Evolutionary conservation across 495 filamentous ascomycete genomes (phyloP).

Genomic region (Xylaria castorea): DNA sequence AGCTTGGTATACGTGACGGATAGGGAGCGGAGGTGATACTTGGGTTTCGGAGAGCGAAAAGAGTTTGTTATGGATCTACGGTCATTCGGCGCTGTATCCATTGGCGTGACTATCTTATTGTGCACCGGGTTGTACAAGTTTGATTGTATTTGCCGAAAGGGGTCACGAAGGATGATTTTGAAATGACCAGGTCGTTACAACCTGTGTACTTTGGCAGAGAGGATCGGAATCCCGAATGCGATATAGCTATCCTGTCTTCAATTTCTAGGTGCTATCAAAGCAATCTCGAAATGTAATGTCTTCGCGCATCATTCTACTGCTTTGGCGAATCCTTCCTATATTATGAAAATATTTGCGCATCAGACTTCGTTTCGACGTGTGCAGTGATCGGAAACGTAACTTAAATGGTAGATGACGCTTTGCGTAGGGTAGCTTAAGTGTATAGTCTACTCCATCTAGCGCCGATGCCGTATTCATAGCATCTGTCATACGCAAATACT

Average conservation of each 20-base stretch:
- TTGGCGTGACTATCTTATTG: background rate
- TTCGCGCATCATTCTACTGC: background rate
- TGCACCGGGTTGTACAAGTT: conserved; percentile 36
- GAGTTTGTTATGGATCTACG: background rate
- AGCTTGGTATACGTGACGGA: background rate
- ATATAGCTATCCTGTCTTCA: background rate
- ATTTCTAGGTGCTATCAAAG: background rate
- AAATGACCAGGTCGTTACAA: background rate
- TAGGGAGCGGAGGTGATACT: background rate
- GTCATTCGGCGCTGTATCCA: background rate
- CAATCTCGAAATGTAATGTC: conserved; percentile 1
- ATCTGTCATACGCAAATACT: background rate
- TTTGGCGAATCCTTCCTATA: background rate
- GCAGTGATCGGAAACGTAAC: background rate
- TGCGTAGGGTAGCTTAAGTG: background rate
- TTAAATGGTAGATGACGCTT: background rate
- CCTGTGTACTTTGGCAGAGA: background rate
- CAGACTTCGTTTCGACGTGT: background rate
- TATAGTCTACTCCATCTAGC: background rate
- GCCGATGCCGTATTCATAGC: background rate
- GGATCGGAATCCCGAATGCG: background rate
- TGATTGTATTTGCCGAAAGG: conserved; percentile 24
- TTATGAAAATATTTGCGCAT: background rate
- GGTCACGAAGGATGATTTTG: background rate
- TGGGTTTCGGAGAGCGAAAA: background rate